Conservation (phyloP, 2,329 filamentous ascomycete species). For the Epichloe hybrida region DNA sequence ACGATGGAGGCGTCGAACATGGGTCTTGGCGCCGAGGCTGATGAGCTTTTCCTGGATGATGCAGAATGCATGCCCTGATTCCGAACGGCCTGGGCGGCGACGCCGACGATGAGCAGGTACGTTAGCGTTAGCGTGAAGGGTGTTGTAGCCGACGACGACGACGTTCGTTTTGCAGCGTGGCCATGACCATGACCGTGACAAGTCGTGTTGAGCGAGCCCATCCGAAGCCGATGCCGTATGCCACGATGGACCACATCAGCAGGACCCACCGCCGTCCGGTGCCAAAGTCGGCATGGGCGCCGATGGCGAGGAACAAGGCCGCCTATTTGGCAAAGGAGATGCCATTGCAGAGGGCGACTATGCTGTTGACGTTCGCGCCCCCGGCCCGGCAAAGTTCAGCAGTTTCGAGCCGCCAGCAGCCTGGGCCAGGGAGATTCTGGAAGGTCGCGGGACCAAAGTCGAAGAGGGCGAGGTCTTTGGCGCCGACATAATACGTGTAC, state of each 20-base stretch:
- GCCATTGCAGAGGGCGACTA: slow-evolving; percentile 52
- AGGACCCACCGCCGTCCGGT: slow-evolving; percentile 49
- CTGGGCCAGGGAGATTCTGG: slow-evolving; percentile 48
- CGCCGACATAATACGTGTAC: slow-evolving; percentile 47
- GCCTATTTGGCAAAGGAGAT: slow-evolving; percentile 56
- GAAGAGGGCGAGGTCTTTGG: slow-evolving; percentile 49
- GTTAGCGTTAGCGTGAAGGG: slow-evolving; percentile 49
- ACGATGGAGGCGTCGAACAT: slow-evolving; percentile 56
- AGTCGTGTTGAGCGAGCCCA: slow-evolving; percentile 59
- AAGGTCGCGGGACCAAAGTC: slow-evolving; percentile 53
- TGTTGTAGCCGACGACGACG: slow-evolving; percentile 52
- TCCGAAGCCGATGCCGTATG: slow-evolving; percentile 50
- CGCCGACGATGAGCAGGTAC: slow-evolving; percentile 53
- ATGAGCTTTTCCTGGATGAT: slow-evolving; percentile 44
- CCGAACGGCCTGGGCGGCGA: slow-evolving; percentile 49
- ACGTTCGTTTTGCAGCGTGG: slow-evolving; percentile 51
- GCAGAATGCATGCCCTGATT: slow-evolving; percentile 48
- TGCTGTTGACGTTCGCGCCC: slow-evolving; percentile 49
- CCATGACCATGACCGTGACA: slow-evolving; percentile 54
- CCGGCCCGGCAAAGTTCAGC: slow-evolving; percentile 42
- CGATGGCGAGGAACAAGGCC: slow-evolving; percentile 38
- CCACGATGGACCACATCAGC: slow-evolving; percentile 44
- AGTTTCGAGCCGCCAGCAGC: slow-evolving; percentile 35
- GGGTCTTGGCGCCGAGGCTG: slow-evolving; percentile 44
- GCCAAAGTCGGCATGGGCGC: slow-evolving; percentile 49